Evolutionary conservation across 441 rosid genomes (phyloP), one percentile per base, ranked within the genome.

Genomic region (Adansonia madagascariensis): DNA sequence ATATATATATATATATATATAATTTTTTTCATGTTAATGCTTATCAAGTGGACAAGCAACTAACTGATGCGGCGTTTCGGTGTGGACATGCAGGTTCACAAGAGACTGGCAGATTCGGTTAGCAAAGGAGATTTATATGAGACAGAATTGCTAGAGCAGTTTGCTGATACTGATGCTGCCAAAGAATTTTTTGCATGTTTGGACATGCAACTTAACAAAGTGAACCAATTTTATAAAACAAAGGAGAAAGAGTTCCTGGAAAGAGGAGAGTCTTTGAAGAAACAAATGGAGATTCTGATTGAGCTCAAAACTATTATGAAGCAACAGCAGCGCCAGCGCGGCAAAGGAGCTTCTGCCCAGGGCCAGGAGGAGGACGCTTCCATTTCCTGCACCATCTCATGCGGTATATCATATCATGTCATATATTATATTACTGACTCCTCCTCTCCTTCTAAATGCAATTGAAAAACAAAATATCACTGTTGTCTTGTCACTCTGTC

Each of bases 221-320:
- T 94, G 82, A 96, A 94, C 76, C 94, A 91, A 11, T 96, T 96
- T 78, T 96, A 88, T 81, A 89, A 81, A 79, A 79, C 80, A 11
- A 96, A 91, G 75, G 99, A 96, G 90, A 89, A 86, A 61, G 98
- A 94, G 88, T 94, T 96, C 84, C 18, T 92, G 86, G 99, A 96
- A 44, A 91, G 99, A 88, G 97, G 94, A 55, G 97, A 94, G 14
- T 83, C 87, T 41, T 79, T 92, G 86, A 91, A 88, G 89, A 90
- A 89, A 78, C 99, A 96, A 82, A 80, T 94, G 89, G 90, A 91
- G 82, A 91, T 96, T 81, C 98, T 94, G 59, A 77, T 73, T 64
- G 91, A 92, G 73, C 91, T 92, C 79, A 92, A 89, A 84, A 62
- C 84, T 53, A 88, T 90, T 17, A 79, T 94, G 56, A 86, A 84